Base-by-base conservation (phyloP, 2,329 filamentous ascomycete species). In the Pestalotiopsis sp. region DNA sequence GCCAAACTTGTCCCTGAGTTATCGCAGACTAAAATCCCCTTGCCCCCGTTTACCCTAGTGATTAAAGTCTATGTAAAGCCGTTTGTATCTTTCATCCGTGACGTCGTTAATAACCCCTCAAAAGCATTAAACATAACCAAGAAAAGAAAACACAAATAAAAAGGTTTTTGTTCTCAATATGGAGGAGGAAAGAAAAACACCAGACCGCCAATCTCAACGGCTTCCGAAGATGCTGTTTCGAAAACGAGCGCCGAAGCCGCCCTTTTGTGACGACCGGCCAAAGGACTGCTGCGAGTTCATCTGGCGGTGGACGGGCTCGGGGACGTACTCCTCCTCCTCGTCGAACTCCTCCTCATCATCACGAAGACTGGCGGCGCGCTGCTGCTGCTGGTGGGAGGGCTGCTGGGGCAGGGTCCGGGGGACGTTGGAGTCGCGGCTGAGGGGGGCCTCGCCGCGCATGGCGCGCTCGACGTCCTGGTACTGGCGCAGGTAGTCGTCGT, bases 401-500 rank as follows among this genome's bases (percentile, higher is more conserved):
- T 40, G 27, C 65, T 52, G 58, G 4, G 49, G 27, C 1, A 17
- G 17, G 7, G 45, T 63, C 64, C 17, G 20, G n/a, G 41, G 41
- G 41, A 14, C n/a, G 45, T 17, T 9, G 14, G 20, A 20, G 40
- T 66, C 66, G 14, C 68, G 59, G 36, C 45, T 52, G n/a, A 40
- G 27, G 7, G 66, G 70, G 66, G 71, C 67, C n/a, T 83, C 82
- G 0, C 82, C 82, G 0, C 81, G 74, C 72, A 84, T 76, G 0
- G 82, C 82, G 58, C 79, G 74, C 72, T 82, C 80, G 62, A 84
- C 82, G 49, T 84, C 80, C 13, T 72, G 70, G 68, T 83, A 79
- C 74, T 83, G 82, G 4, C 81, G 77, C 60, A 75, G 75, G 69
- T 84, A 84, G 67, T 84, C 81, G 68, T 84, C 82, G 66, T 83